Base-by-base conservation (phyloP, 2,329 filamentous ascomycete genomes). In the Cladosporium sp. region DNA sequence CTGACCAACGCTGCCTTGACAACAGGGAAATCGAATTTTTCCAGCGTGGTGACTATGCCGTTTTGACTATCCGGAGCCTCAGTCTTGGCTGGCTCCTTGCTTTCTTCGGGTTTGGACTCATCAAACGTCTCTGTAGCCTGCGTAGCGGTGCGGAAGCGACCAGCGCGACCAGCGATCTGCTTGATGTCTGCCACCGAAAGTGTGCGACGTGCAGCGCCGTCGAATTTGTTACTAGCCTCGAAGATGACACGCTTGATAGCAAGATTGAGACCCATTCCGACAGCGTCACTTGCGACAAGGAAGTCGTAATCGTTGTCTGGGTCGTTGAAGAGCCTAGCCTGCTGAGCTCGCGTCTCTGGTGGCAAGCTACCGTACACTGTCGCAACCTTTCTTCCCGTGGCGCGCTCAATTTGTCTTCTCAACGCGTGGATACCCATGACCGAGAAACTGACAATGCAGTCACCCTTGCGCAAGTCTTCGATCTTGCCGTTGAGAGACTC, bases 231-330 rank as follows among this genome's bases (percentile, higher is more conserved):
- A 2, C 89, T 84, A 0, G 89, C 84, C 73, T 97, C 92, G 70
- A 99, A 95, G 63, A 99, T 86, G 67, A 99, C 86, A 29, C 96
- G 90, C 75, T 93, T 95, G 76, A 97, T 92, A 69, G 85, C 88
- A 76, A 99, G 80, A 74, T 99, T 99, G 26, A 99, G 81, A 1
- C 96, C 95, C 94, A 99, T 98, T 44, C 95, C 95, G 68, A 99
- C 94, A 56, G 95, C 95, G 78, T 97, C 93, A 72, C 92, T 97
- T 10, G 96, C 95, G 29, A 95, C 93, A 6, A 99, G 83, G 71
- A 89, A 96, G 76, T 99, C 95, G 75, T 97, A 99, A 67, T 97
- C 93, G 75, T 96, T 99, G 75, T 96, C 79, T 0, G 93, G 93
- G 69, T 98, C 91, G 74, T 99, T 99, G 83, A 99, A 99, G 0